Percentiles rank a stretch among this genome's conserved stretches.
phyloP scores from a whole-genome alignment of 148 eudicot genomes.

The Vaccinium darrowii region DNA sequence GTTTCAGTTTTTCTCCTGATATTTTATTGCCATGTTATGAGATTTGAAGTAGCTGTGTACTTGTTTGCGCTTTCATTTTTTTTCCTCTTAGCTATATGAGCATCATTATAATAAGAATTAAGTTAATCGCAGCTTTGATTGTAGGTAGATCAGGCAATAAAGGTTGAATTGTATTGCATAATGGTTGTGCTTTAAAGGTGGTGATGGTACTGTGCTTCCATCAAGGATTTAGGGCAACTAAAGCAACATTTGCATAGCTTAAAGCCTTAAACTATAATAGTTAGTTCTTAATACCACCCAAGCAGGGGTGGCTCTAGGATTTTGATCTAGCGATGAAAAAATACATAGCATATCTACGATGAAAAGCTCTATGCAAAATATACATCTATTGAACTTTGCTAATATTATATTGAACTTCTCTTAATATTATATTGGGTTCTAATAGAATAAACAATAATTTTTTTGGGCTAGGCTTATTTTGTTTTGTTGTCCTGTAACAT shows the following conservation, averaged over 20 bases:
- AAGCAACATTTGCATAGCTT: neutral
- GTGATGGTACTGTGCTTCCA: neutral
- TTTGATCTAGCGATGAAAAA: no score
- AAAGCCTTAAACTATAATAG: neutral
- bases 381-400: no score
- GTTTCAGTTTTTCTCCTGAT: neutral
- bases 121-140: neutral
- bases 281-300: neutral
- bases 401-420: no score
- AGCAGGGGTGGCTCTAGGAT: no score
- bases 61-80: neutral
- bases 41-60: neutral
- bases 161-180: neutral
- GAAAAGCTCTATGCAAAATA: no score
- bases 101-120: neutral
- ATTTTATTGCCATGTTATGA: neutral
- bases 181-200: neutral
- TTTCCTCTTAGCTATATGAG: neutral
- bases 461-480: no score
- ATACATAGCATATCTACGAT: no score
- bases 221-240: neutral
- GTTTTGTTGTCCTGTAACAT: no score
- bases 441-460: no score
- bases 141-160: neutral
- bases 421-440: no score